Conservation (phyloP, 164 flowering plant genomes). For the Malania oleifera region DNA sequence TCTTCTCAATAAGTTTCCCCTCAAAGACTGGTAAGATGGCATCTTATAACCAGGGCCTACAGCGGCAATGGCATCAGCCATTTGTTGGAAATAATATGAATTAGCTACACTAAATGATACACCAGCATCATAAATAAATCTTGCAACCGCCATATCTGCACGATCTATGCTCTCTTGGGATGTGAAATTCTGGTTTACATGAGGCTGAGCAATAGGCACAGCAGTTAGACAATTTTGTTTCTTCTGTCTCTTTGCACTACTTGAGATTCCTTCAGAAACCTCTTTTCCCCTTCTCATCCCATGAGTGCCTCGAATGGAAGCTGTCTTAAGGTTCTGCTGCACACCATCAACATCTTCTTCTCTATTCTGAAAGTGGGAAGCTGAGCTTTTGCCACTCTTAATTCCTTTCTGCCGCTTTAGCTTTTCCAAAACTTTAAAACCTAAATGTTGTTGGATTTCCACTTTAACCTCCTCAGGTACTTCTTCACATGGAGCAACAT, state of each 20-base stretch:
- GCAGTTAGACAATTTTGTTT: slow-evolving; percentile 19
- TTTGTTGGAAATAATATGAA: slow-evolving; percentile 34
- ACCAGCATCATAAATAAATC: slow-evolving; percentile 38
- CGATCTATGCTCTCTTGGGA: slow-evolving; percentile 31
- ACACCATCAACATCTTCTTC: slow-evolving; percentile 18
- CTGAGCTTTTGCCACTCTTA: slow-evolving; percentile 14
- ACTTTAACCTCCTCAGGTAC: slow-evolving; percentile 41
- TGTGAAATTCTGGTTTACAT: slow-evolving; percentile 19
- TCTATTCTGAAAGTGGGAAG: slow-evolving; percentile 13
- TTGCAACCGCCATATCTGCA: slow-evolving; percentile 45
- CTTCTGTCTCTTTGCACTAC: slow-evolving; percentile 23
- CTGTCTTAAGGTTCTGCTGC: slow-evolving; percentile 7
- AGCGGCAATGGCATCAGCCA: slow-evolving; percentile 47
- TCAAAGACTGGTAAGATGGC: slow-evolving; percentile 37
- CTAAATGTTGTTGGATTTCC: slow-evolving; percentile 38
- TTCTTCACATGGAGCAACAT: slow-evolving; percentile 40
- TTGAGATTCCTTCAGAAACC: slow-evolving; percentile 17
- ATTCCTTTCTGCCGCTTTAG: slow-evolving; percentile 32
- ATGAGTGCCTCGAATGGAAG: slow-evolving; percentile 6
- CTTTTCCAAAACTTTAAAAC: slow-evolving; percentile 33
- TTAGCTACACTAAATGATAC: slow-evolving; percentile 35
- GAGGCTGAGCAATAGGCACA: slow-evolving; percentile 27
- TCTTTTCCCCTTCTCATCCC: slow-evolving; percentile 25
- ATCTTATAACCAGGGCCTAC: slow-evolving; percentile 41
- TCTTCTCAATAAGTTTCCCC: slow-evolving; percentile 27